Conservation (phyloP, 2,329 filamentous ascomycete species). For the Aureobasidium uvarum region DNA sequence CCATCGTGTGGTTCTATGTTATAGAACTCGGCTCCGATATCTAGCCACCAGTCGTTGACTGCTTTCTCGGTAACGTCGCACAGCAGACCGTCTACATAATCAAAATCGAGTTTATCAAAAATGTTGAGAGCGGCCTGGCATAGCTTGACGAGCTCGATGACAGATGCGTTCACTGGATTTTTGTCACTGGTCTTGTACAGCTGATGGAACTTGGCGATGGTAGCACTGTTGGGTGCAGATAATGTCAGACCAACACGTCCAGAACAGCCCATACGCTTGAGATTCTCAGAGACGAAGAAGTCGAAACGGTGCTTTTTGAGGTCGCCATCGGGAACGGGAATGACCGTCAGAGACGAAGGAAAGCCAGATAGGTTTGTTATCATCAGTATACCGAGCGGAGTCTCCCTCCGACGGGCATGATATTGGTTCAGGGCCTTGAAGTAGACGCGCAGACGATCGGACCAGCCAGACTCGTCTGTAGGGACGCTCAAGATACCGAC, state of each 20-base stretch:
- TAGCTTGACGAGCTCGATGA: slow-evolving; percentile 84
- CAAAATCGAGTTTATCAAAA: slow-evolving; percentile 81
- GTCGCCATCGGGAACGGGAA: slow-evolving; percentile 83
- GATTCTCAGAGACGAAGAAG: slow-evolving; percentile 91
- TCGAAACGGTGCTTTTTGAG: slow-evolving; percentile 73
- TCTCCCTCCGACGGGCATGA: slow-evolving; percentile 80
- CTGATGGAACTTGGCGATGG: slow-evolving; percentile 86
- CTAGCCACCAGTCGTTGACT: slow-evolving; percentile 93
- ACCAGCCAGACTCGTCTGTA: slow-evolving; percentile 76
- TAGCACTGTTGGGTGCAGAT: slow-evolving; percentile 72
- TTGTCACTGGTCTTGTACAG: slow-evolving; percentile 85
- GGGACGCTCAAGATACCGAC: slow-evolving; percentile 81
- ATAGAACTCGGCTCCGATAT: slow-evolving; percentile 88
- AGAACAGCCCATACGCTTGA: slow-evolving; percentile 89
- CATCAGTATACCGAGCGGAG: slow-evolving; percentile 79
- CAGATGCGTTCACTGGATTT: slow-evolving; percentile 72
- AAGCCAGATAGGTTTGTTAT: slow-evolving; percentile 92
- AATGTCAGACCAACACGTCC: slow-evolving; percentile 84
- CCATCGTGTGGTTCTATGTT: slow-evolving; percentile 91
- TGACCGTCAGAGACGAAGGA: slow-evolving; percentile 88
- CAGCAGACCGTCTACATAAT: slow-evolving; percentile 86
- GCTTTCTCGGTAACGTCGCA: slow-evolving; percentile 92
- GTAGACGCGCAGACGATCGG: slow-evolving; percentile 72
- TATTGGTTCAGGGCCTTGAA: slow-evolving; percentile 83
- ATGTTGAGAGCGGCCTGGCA: slow-evolving; percentile 86